phyloP scores from a whole-genome alignment of 192 early-diverging fungal species.

The Rhizophagus clarus region DNA sequence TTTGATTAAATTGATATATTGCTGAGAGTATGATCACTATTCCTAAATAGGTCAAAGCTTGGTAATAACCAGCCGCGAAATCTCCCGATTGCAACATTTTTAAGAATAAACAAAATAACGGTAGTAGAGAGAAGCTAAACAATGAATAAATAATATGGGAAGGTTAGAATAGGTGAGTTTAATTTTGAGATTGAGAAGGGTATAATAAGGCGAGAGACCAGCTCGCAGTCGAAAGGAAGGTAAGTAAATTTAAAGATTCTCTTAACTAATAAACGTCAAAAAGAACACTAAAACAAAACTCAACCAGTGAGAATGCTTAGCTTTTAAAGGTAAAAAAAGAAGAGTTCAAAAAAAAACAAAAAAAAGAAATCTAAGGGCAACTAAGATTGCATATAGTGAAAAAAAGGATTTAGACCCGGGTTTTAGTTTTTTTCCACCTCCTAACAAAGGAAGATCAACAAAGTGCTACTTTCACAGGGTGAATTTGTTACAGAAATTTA shows the following conservation, averaged over 20 bases:
- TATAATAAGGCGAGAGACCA: not conserved
- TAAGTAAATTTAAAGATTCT: not conserved
- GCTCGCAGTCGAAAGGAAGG: not conserved
- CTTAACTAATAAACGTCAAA: not conserved
- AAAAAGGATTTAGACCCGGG: too few species aligned
- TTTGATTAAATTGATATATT: slow-evolving; percentile 2
- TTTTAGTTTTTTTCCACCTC: too few species aligned
- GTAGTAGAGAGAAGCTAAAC: not conserved
- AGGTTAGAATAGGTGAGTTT: not conserved
- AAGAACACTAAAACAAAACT: not conserved
- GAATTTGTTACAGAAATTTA: too few species aligned
- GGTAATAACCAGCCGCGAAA: slow-evolving; percentile 13
- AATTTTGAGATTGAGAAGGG: not conserved
- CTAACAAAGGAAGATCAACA: too few species aligned
- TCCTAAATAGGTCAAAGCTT: not conserved
- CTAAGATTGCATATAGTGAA: too few species aligned
- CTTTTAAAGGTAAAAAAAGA: not conserved
- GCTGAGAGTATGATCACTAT: not conserved
- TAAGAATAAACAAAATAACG: not conserved
- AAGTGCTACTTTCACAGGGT: too few species aligned
- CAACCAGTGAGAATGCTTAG: not conserved
- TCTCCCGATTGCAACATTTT: not conserved
- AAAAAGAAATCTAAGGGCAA: not conserved
- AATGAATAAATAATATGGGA: not conserved
- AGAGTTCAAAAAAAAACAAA: not conserved